Evolutionary conservation across 1,139 yeast species (phyloP), one percentile per base, ranked within the genome.

Genomic region (Debaryomycetaceae sp.): DNA sequence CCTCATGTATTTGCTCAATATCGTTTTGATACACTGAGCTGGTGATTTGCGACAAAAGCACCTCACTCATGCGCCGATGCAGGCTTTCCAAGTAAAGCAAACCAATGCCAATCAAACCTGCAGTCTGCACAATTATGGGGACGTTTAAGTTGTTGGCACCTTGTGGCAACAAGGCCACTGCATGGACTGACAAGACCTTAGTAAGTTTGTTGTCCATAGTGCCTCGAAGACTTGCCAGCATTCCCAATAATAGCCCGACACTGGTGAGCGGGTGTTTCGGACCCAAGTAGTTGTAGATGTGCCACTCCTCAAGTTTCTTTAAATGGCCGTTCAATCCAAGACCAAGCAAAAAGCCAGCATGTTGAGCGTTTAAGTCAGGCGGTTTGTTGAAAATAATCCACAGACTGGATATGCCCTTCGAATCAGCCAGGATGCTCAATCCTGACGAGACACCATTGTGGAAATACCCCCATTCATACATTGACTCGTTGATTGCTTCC

Each of bases 401-500:
- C 45, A 94, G 82, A 0, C 96, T 96, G 13, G 81, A 76, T 5
- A 91, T 78, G 5, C 85, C 89, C 24, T 71, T 69, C 0, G 89
- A 76, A 25, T 73, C 75, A 37, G 68, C 70, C 3, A 89, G 78
- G 5, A 89, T 77, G 34, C 84, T 78, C 31, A 93, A 58, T 0
- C 96, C 98, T 1, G 93, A 74, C 2, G 95, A 78, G 0, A 80
- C 95, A 9, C 99, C 99, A 45, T 84, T 84, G 46, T 91, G 96
- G 51, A 91, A 93, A 39, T 77, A 75, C 0, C 95, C 96, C 96
- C 96, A 89, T 28, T 78, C 77, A 16, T 74, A 50, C 4, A 71
- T 57, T 12, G 64, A 70, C 4, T 67, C 62, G 11, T 75, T 66
- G 7, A 84, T 52, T 0, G 71, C 49, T 2, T 73, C 77, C 36